Evolutionary conservation across 2,329 filamentous ascomycete genomes (phyloP).

Genomic region (Stachybotrys chlorohalonatus): DNA sequence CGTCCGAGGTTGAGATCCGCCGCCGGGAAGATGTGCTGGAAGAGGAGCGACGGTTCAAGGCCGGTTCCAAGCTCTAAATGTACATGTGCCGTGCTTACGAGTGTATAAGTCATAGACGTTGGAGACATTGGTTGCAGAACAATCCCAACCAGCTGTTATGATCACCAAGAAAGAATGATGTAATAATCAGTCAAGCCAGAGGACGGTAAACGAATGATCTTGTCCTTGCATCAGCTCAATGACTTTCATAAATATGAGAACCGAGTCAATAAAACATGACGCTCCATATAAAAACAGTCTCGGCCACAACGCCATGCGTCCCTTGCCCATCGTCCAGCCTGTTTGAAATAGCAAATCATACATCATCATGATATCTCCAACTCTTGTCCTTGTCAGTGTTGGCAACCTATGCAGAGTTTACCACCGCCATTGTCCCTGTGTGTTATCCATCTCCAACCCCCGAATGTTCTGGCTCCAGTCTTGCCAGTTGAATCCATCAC

Average conservation of each 20-base stretch:
- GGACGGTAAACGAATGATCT: no score
- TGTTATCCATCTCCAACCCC: slow-evolving; percentile 25
- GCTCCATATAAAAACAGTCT: not conserved
- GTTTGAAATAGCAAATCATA: not conserved
- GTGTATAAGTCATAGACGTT: not conserved
- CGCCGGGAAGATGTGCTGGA: slow-evolving; percentile 37
- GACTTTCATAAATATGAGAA: no score
- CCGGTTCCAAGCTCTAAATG: slow-evolving; percentile 15
- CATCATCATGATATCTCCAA: not conserved
- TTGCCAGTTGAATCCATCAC: slow-evolving; percentile 38
- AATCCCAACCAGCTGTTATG: not conserved
- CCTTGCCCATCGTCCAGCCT: not conserved
- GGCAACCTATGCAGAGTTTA: not conserved
- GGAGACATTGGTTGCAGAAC: not conserved
- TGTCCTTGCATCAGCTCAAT: no score
- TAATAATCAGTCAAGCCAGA: no score
- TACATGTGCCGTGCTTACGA: not conserved
- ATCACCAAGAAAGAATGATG: no score
- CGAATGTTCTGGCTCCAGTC: slow-evolving; percentile 35
- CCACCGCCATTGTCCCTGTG: not conserved
- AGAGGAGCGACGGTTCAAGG: slow-evolving; percentile 29
- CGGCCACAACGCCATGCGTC: not conserved
- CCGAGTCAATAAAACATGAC: no score
- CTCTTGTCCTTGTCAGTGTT: no score
- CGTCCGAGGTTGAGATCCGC: slow-evolving; percentile 44